These are phyloP conservation scores for Entophlyctis helioformis DNA, from an alignment of 192 early-diverging fungal genomes.

Conservation along the genomic window DNA sequence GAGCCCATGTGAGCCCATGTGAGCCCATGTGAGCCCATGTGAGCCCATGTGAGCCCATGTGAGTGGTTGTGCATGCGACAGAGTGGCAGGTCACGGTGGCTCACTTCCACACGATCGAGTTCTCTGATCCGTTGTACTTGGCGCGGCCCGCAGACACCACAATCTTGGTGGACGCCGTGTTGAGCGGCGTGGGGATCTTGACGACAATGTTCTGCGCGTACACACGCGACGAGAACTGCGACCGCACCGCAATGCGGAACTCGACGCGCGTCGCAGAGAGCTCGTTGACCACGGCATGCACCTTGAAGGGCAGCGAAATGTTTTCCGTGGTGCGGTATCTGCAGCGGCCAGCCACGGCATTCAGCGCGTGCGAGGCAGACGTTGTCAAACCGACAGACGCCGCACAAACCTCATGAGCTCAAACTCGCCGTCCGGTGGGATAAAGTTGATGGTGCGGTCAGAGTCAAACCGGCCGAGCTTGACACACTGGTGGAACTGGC, in stretches of 20 bases:
- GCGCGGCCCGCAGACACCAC: slow-evolving; percentile 74
- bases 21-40: too few relatives aligned
- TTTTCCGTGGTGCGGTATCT: slow-evolving; percentile 90
- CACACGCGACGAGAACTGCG: slow-evolving; percentile 79
- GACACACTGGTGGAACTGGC: slow-evolving; percentile 98
- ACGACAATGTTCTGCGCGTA: slow-evolving; percentile 82
- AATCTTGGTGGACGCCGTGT: slow-evolving; percentile 71
- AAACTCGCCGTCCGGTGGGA: slow-evolving; percentile 94
- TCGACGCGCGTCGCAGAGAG: slow-evolving; percentile 68
- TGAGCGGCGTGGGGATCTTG: slow-evolving; percentile 83
- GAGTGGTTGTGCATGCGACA: too few relatives aligned
- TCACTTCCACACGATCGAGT: slow-evolving; percentile 90
- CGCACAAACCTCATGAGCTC: slow-evolving; percentile 67
- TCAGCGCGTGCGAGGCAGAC: too few relatives aligned
- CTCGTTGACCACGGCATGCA: slow-evolving; percentile 86
- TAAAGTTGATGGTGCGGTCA: slow-evolving; percentile 90
- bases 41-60: neutral
- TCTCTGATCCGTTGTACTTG: slow-evolving; percentile 90
- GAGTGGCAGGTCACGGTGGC: slow-evolving; percentile 7
- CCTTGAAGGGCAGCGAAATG: slow-evolving; percentile 89
- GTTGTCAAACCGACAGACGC: neutral
- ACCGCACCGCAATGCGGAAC: slow-evolving; percentile 81
- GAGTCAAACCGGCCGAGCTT: slow-evolving; percentile 83
- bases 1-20: too few relatives aligned
- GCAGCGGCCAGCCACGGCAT: too few relatives aligned